Evolutionary conservation across 805 yeast genomes (phyloP), one percentile per base, ranked within the genome.

Genomic region (Yamadazyma nakazawae): DNA sequence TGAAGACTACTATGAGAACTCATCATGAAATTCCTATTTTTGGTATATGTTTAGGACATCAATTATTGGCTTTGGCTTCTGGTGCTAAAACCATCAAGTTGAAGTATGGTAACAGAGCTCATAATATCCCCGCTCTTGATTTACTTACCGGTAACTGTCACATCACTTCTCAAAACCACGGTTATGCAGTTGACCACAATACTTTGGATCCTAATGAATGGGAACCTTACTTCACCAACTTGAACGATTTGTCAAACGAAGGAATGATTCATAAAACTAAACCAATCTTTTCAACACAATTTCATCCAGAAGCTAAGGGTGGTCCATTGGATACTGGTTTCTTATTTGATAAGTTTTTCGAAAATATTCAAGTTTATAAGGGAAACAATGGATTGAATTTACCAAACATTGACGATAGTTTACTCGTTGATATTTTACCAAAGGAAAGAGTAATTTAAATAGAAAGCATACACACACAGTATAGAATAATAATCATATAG

Each of bases 231-330:
- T 94, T 94, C 64, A 79, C 91, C 57, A 94, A 94, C 72, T 78
- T 92, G 70, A 94, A 94, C 66, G 99, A 94, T 67, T 84, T 89
- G 65, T 87, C 96, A 45, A 94, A 94, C 68, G 99, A 94, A 72
- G 99, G 99, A 59, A 90, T 94, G 96, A 85, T 82, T 59, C 99
- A 94, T 68, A 78, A 74, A 47, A 63, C 80, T 34, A 85, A 81
- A 66, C 99, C 99, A 43, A 87, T 92, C 46, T 94, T 92, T 72
- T 88, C 97, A 34, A 89, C 97, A 2, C 99, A 94, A 70, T 94
- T 94, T 79, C 99, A 94, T 67, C 99, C 99, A 41, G 99, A 94
- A 70, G 98, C 99, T 48, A 92, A 90, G 73, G 98, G 99, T 59
- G 99, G 99, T 57, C 99, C 99, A 49, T 78, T 86, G 60, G 99